These are phyloP conservation scores for Chenopodium berlandieri DNA, from an alignment of 148 eudicot genomes.

Conservation along the genomic window DNA sequence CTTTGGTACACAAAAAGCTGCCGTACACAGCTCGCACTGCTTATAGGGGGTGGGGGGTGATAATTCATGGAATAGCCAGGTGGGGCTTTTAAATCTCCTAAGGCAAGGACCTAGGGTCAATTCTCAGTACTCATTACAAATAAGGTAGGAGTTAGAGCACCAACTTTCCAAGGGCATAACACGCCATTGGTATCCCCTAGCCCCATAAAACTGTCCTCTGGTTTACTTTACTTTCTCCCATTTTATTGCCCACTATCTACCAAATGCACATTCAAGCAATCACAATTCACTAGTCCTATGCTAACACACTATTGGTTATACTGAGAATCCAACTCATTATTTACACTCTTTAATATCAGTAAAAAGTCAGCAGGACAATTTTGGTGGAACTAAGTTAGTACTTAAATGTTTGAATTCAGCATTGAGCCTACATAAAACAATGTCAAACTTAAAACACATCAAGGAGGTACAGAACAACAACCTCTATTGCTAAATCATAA, in stretches of 20 bases:
- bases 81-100: not conserved
- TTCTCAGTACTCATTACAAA: not conserved
- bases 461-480: not conserved
- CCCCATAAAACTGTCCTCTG: not conserved
- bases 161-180: not conserved
- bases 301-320: not conserved
- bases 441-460: not conserved
- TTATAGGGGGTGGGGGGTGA: not conserved
- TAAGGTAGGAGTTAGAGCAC: not conserved
- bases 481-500: not conserved
- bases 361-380: not conserved
- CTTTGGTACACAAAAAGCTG: not conserved
- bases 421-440: not conserved
- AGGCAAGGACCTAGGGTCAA: not conserved
- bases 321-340: not conserved
- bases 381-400: not conserved
- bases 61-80: not conserved
- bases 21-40: not conserved
- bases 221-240: not conserved
- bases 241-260: not conserved
- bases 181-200: not conserved
- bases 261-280: not conserved
- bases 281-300: not conserved
- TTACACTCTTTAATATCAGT: not conserved
- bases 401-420: not conserved